Evolutionary conservation across 2,329 filamentous ascomycete species (phyloP), one percentile per base, ranked within the genome.

Genomic region (Microsporum ferrugineum): DNA sequence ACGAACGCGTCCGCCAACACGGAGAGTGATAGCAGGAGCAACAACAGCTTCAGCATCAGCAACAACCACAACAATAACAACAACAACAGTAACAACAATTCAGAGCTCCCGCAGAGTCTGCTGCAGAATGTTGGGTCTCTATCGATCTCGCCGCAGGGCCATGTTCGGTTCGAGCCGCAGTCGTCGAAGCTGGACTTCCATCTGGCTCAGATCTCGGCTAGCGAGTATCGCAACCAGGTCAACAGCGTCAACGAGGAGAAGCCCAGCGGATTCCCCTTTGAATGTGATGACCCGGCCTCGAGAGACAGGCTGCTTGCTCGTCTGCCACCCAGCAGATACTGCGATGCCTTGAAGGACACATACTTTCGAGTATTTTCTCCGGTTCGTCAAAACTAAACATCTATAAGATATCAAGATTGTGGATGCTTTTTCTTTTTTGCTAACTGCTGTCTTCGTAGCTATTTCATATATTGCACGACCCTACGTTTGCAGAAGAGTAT

Each of bases 391-490:
- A 23, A 23, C 17, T 1, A 23, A 23, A 23, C 17, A 23, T 23
- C 17, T 23, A 23, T 23, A 23, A 23, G 17, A 23, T 36, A 31
- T 62, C 17, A 45, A 49, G 55, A 12, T 34, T 55, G 33, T 55
- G 12, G 51, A 36, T 5, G n/a, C 38, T 23, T 31, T 8, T 17
- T 2, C 3, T 45, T 23, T 31, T 8, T 17, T 2, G 5, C 36
- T 57, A 49, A 49, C 33, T 47, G 53, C 38, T 7, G n/a, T 31
- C 10, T 33, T 31, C 29, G 38, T 61, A 65, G 67, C 65, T 76
- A 10, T 76, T 76, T 57, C 74, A 76, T 64, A 71, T 76, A 51
- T 69, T 76, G 7, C 74, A 76, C 58, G 73, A 76, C 60, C 67
- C 73, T 51, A 74, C 73, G 2, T 76, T 76, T 41, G 69, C 74